Evolutionary conservation across 2,329 filamentous ascomycete genomes (phyloP).

Genomic region (Hypoxylon sp.): DNA sequence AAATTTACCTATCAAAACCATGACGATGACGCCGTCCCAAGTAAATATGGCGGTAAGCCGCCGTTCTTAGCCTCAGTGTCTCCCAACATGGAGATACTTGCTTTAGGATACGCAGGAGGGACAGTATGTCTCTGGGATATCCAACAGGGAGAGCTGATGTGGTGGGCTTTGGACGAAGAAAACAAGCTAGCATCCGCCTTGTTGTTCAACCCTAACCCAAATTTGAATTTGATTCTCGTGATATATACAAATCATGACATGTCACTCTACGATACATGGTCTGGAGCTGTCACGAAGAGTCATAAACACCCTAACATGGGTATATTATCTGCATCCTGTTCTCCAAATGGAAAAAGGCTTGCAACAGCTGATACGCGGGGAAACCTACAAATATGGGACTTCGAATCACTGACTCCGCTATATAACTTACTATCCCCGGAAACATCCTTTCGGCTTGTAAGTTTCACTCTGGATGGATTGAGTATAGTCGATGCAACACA

Average conservation of each 20-base stretch:
- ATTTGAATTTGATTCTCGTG: constrained; percentile 4
- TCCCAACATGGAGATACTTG: constrained; percentile 5
- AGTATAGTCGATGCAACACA: constrained; percentile 6
- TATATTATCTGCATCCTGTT: constrained; percentile 12
- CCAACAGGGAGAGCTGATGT: background rate
- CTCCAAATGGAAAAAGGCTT: constrained; percentile 8
- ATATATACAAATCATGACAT: constrained; percentile 16
- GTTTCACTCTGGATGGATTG: constrained; percentile 7
- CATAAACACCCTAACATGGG: background rate
- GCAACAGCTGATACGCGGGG: background rate
- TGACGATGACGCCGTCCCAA: background rate
- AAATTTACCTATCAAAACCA: background rate
- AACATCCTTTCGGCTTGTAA: background rate
- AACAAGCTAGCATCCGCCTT: constrained; percentile 1
- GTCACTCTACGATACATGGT: constrained; percentile 17
- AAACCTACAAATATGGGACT: constrained; percentile 11
- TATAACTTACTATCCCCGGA: background rate
- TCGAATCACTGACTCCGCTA: constrained; percentile 9
- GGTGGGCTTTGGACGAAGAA: constrained; percentile 13
- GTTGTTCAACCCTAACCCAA: constrained; percentile 10
- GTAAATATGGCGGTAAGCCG: background rate
- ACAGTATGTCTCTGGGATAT: constrained; percentile 14
- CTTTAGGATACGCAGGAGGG: background rate
- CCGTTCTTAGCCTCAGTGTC: constrained; percentile 3
- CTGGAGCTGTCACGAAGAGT: background rate